A percentile compares a stretch with the other conserved stretches of the same genome.
Conservation (phyloP, 306 rosid genomes). For the Castanea sativa region DNA sequence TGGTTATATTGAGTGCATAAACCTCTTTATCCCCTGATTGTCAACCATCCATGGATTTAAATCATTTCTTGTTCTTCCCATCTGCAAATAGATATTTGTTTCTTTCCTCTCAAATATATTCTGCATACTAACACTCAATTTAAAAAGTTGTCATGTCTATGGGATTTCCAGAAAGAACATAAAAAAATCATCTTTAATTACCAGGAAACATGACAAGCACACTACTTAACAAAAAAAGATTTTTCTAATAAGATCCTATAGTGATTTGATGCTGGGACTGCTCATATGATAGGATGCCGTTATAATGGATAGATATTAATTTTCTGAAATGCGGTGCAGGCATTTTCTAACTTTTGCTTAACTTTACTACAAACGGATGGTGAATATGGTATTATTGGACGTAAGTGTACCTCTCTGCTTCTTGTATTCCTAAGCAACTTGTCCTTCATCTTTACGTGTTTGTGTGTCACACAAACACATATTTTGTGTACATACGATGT, state of each 20-base stretch:
- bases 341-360: slow-evolving; percentile 37
- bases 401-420: slow-evolving; percentile 41
- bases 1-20: neutral
- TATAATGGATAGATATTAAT: slow-evolving; percentile 13
- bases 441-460: neutral
- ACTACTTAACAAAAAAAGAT: too few relatives aligned
- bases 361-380: slow-evolving; percentile 22
- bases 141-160: neutral
- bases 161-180: neutral
- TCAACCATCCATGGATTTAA: neutral
- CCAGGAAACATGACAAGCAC: neutral
- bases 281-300: slow-evolving; percentile 6
- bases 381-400: slow-evolving; percentile 50
- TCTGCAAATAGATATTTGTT: neutral
- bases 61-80: neutral
- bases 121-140: neutral
- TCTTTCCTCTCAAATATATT: neutral
- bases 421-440: neutral
- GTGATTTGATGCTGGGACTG: neutral
- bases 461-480: neutral
- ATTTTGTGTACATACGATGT: slow-evolving; percentile 1
- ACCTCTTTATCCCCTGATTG: neutral
- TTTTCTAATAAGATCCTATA: neutral
- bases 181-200: neutral
- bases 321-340: slow-evolving; percentile 48